These are phyloP conservation scores for Trypanosoma vivax DNA, from an alignment of 208 protist species.

Conservation along the genomic window DNA sequence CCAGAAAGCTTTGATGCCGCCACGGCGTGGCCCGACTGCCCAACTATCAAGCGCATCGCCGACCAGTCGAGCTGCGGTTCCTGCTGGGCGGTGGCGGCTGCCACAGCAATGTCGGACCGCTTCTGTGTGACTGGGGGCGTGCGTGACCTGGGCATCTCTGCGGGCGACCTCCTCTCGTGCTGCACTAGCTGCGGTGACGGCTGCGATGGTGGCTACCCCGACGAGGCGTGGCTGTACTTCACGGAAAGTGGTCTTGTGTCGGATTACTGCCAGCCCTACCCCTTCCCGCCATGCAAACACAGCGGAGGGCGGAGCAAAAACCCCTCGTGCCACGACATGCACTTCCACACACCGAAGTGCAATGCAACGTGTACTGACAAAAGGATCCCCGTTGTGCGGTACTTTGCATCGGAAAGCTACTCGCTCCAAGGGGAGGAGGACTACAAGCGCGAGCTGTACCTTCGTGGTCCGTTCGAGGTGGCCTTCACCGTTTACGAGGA, in stretches of 20 bases:
- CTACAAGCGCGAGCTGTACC: constrained; percentile 82
- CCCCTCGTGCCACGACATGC: constrained; percentile 51
- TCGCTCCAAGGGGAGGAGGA: constrained; percentile 38
- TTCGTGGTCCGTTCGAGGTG: constrained; percentile 82
- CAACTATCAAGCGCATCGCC: constrained; percentile 58
- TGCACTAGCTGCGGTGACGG: constrained; percentile 69
- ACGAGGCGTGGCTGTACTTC: constrained; percentile 68
- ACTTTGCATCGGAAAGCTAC: constrained; percentile 51
- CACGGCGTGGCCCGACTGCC: constrained; percentile 55
- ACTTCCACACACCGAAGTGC: constrained; percentile 75
- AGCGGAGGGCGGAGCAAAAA: constrained; percentile 49
- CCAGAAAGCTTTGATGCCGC: constrained; percentile 57
- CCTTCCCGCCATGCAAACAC: constrained; percentile 67
- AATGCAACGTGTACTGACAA: constrained; percentile 45
- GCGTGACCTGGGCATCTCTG: constrained; percentile 50
- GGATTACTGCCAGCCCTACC: constrained; percentile 80
- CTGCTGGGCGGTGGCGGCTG: constrained; percentile 89
- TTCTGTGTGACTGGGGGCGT: constrained; percentile 78
- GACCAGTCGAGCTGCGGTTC: constrained; percentile 87
- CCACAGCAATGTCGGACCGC: constrained; percentile 79
- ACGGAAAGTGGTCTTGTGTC: constrained; percentile 49
- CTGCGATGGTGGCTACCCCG: constrained; percentile 78
- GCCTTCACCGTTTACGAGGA: constrained; percentile 88
- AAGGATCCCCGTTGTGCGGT: constrained; percentile 25
- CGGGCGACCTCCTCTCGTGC: constrained; percentile 75